phyloP scores from a whole-genome alignment of 495 filamentous ascomycete genomes.

The Penicillium bovifimosum region DNA sequence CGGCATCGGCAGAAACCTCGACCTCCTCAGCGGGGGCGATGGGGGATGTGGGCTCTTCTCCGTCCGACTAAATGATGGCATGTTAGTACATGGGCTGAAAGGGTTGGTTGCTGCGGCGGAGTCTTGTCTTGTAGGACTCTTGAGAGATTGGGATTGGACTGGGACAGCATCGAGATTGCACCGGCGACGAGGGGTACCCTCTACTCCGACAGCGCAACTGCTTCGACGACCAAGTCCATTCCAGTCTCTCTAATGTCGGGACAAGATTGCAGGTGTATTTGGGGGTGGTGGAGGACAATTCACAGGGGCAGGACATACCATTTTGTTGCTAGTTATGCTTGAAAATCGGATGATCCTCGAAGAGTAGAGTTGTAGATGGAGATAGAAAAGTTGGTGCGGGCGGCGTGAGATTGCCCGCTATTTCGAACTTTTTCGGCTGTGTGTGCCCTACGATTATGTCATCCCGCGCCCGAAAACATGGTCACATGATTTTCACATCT shows the following conservation, averaged over 20 bases:
- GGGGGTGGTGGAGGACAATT: background rate
- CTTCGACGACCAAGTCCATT: slow-evolving; percentile 6
- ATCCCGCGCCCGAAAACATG: background rate
- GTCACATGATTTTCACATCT: slow-evolving; percentile 10
- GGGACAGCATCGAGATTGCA: background rate
- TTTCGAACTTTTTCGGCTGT: slow-evolving; percentile 30
- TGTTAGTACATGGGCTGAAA: slow-evolving; percentile 12
- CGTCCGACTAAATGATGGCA: slow-evolving; percentile 57
- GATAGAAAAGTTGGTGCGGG: slow-evolving; percentile 18
- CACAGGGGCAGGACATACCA: slow-evolving; percentile 26
- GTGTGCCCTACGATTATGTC: slow-evolving; percentile 42
- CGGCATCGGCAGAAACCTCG: slow-evolving; percentile 81
- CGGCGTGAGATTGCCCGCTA: slow-evolving; percentile 24
- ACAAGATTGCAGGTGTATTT: background rate
- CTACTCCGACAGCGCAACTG: background rate
- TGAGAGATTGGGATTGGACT: background rate
- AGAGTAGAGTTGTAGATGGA: slow-evolving; percentile 42
- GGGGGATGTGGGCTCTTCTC: slow-evolving; percentile 77
- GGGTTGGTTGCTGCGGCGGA: background rate
- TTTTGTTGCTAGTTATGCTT: slow-evolving; percentile 35
- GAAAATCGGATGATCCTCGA: slow-evolving; percentile 58
- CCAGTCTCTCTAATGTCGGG: slow-evolving; percentile 9
- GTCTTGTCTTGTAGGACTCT: background rate
- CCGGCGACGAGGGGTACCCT: background rate
- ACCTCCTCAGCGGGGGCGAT: slow-evolving; percentile 80